These are phyloP conservation scores for Graphilbum fragrans DNA, from an alignment of 2,329 filamentous ascomycete species.

Conservation along the genomic window DNA sequence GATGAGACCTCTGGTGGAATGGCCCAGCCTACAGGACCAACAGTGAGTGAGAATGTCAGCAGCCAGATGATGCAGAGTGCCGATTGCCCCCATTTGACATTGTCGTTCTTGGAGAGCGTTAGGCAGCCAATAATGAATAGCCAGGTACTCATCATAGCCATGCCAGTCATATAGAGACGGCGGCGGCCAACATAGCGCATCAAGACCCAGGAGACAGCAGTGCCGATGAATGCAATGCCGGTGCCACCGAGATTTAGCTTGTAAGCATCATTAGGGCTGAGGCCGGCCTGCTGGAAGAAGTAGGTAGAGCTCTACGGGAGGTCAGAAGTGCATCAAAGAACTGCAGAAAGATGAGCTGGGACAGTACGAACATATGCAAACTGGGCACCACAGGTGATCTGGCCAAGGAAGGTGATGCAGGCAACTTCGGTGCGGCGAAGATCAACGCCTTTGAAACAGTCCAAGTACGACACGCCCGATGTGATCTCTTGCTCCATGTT, in stretches of 20 bases:
- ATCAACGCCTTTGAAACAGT: constrained; percentile 36
- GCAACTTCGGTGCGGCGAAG: constrained; percentile 32
- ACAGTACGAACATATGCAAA: neutral
- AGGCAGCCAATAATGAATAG: constrained; percentile 30
- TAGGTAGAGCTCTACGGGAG: constrained; percentile 21
- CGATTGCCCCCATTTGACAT: constrained; percentile 25
- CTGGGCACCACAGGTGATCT: constrained; percentile 26
- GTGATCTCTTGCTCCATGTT: constrained; percentile 36
- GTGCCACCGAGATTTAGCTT: constrained; percentile 27
- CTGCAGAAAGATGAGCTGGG: neutral
- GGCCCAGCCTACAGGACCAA: constrained; percentile 33
- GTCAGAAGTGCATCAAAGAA: constrained; percentile 18
- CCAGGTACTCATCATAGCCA: constrained; percentile 20
- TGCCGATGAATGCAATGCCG: constrained; percentile 29
- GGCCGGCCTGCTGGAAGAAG: constrained; percentile 33
- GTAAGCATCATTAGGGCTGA: constrained; percentile 22
- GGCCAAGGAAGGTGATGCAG: constrained; percentile 24
- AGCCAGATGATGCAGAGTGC: constrained; percentile 29
- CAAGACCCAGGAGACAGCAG: constrained; percentile 29
- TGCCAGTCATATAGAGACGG: constrained; percentile 27
- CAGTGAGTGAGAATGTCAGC: constrained; percentile 6
- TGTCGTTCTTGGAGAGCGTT: constrained; percentile 18
- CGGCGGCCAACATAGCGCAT: constrained; percentile 28
- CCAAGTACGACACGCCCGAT: constrained; percentile 26
- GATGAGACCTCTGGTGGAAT: constrained; percentile 36